phyloP scores from a whole-genome alignment of 2,329 filamentous ascomycete species.

The Coniochaeta hoffmannii region DNA sequence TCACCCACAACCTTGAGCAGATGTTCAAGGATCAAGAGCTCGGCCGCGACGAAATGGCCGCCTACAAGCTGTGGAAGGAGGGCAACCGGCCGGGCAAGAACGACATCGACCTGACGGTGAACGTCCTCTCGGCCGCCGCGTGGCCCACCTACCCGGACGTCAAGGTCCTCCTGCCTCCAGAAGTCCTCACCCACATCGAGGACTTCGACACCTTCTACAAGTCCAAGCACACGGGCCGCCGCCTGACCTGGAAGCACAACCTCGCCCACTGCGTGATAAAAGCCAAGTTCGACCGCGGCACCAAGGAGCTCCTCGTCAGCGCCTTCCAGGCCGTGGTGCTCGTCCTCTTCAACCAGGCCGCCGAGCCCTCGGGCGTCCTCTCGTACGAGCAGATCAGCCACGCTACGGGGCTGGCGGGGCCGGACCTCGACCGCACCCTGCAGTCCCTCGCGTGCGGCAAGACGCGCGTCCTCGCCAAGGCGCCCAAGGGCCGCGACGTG shows the following conservation, averaged over 20 bases:
- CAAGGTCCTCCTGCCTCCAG: constrained; percentile 59
- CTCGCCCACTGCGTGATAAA: constrained; percentile 86
- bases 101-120: constrained; percentile 71
- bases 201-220: constrained; percentile 84
- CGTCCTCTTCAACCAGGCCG: constrained; percentile 75
- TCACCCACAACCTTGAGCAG: constrained; percentile 94
- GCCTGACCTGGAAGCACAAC: constrained; percentile 85
- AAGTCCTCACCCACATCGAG: constrained; percentile 68
- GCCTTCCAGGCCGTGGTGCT: constrained; percentile 90
- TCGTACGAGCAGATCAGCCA: constrained; percentile 69
- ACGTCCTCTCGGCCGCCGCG: constrained; percentile 80
- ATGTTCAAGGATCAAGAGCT: constrained; percentile 99
- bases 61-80: constrained; percentile 65
- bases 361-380: constrained; percentile 50
- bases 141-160: constrained; percentile 88
- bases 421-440: constrained; percentile 79
- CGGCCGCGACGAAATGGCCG: constrained; percentile 84
- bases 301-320: constrained; percentile 84
- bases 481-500: constrained; percentile 79
- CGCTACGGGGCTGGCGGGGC: constrained; percentile 65
- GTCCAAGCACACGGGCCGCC: constrained; percentile 79
- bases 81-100: constrained; percentile 36
- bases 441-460: constrained; percentile 94
- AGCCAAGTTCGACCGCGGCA: constrained; percentile 69
- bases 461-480: constrained; percentile 74